Base-by-base conservation (phyloP, 2,329 filamentous ascomycete species). In the Hirsutella minnesotensis region DNA sequence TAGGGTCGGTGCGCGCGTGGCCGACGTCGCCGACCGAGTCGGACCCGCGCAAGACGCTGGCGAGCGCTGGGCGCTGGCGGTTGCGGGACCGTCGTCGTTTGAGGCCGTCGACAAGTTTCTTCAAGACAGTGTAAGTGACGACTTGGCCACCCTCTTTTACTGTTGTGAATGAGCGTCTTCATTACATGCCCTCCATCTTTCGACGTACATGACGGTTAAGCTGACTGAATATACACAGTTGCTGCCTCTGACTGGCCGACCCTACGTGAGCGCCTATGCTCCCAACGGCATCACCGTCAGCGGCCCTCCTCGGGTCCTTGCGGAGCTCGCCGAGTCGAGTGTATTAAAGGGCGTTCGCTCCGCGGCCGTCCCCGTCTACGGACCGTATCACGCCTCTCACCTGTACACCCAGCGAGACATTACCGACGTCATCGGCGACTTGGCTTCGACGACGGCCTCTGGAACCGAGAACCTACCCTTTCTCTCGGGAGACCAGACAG, bases 331-430 rank as follows among this genome's bases (percentile, higher is more conserved):
- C 16, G 24, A 20, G 10, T 46, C 44, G 13, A 24, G 24, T 2
- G 20, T 19, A n/a, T 46, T 46, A 40, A 36, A 40, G 20, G 41
- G 38, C 9, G 29, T 46, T 8, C 36, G 30, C 9, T 40, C 21
- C 44, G 43, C 40, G 41, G 22, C 8, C 19, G 34, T 42, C 19
- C 41, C 41, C 2, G 40, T 46, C 19, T 37, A 39, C 27, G 44
- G 44, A 13, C 41, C 44, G 7, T 43, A 43, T 38, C 44, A 46
- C 15, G 41, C 44, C 10, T 29, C 44, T 19, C 44, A 46, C 21
- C 40, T 46, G 3, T 46, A 34, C 27, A 40, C 44, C 3, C 24
- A 36, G 9, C 13, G 15, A 9, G 41, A 46, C 22, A n/a, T 43
- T 27, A 9, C n/a, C 9, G 33, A 34, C 19, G 39, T 40, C 15